These are phyloP conservation scores for Aspergillus sp. DNA, from an alignment of 2,329 filamentous ascomycete genomes.

Conservation along the genomic window DNA sequence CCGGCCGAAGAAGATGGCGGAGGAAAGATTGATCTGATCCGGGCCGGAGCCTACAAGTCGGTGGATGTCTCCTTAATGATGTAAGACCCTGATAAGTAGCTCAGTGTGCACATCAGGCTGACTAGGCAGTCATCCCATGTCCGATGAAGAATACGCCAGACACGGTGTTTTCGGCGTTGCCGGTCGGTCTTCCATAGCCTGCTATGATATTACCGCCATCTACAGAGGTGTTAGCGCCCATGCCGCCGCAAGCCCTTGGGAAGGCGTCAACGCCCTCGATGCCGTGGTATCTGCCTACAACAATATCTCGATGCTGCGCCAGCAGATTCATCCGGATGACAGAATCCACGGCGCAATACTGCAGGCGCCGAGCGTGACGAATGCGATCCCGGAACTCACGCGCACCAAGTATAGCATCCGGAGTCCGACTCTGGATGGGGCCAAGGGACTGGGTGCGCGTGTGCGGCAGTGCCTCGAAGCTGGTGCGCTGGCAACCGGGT, in stretches of 20 bases:
- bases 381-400: conserved; percentile 53
- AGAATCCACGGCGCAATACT: conserved; percentile 52
- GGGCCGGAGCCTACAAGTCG: conserved; percentile 36
- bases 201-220: conserved; percentile 24
- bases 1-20: conserved; percentile 28
- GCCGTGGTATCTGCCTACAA: conserved; percentile 46
- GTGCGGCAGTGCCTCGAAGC: conserved; percentile 5
- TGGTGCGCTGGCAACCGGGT: conserved; percentile 22
- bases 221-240: conserved; percentile 53
- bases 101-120: too few relatives aligned
- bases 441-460: background rate
- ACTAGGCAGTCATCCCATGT: too few relatives aligned
- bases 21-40: conserved; percentile 33
- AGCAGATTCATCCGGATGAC: conserved; percentile 52
- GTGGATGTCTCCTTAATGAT: conserved; percentile 36
- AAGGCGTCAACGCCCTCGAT: conserved; percentile 57
- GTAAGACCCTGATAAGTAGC: too few relatives aligned
- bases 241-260: conserved; percentile 52
- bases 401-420: conserved; percentile 24
- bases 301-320: conserved; percentile 49
- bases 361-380: conserved; percentile 50
- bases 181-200: conserved; percentile 16
- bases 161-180: too few relatives aligned
- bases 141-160: too few relatives aligned
- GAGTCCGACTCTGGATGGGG: background rate